Conservation (phyloP, 2,329 filamentous ascomycete genomes). For the Colletotrichum lindemuthianum region DNA sequence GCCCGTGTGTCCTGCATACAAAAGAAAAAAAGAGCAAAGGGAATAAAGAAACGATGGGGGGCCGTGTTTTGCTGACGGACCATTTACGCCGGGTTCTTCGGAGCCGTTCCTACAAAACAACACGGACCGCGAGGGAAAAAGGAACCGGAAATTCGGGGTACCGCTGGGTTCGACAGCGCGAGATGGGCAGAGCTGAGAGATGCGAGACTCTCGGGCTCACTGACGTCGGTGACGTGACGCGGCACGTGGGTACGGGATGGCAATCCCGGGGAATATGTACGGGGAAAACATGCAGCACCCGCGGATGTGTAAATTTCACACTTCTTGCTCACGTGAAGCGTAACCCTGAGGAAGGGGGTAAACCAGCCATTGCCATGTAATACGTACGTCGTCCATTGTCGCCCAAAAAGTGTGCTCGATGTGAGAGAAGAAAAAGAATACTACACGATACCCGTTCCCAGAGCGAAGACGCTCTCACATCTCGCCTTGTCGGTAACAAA, state of each 20-base stretch:
- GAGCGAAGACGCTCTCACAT: not conserved
- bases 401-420: no score
- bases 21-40: not conserved
- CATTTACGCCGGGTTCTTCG: slow-evolving; percentile 10
- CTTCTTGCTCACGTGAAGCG: no score
- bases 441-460: slow-evolving; percentile 7
- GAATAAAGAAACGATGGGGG: no score
- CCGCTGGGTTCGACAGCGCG: not conserved
- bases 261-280: not conserved
- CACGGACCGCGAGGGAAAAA: not conserved
- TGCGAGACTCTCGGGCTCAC: slow-evolving; percentile 1
- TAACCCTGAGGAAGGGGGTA: no score
- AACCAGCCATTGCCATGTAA: not conserved
- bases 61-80: not conserved
- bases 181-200: not conserved
- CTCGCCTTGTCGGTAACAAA: not conserved
- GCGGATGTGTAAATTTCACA: not conserved
- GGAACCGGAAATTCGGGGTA: slow-evolving; percentile 2
- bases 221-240: slow-evolving; percentile 15
- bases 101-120: slow-evolving; percentile 2
- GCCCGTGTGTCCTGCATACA: not conserved
- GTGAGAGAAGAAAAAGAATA: not conserved
- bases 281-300: not conserved
- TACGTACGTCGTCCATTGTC: slow-evolving; percentile 17
- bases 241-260: slow-evolving; percentile 10